These are phyloP conservation scores for Parastagonospora nodorum DNA, from an alignment of 2,329 filamentous ascomycete genomes.

Conservation along the genomic window DNA sequence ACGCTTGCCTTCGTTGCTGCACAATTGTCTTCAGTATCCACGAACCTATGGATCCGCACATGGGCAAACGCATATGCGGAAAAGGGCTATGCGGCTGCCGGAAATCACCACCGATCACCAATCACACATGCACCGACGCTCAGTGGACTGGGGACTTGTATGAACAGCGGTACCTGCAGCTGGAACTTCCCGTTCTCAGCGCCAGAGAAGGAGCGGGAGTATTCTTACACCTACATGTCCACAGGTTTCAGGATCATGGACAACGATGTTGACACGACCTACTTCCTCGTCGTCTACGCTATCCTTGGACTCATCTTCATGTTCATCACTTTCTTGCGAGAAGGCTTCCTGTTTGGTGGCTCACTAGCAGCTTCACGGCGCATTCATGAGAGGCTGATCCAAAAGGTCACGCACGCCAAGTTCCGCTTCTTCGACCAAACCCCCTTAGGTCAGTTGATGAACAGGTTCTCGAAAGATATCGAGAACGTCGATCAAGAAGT, in stretches of 20 bases:
- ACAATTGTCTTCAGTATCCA: conserved; percentile 83
- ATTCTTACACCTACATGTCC: conserved; percentile 46
- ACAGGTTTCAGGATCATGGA: conserved; percentile 44
- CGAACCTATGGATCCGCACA: conserved; percentile 91
- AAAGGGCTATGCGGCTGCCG: conserved; percentile 46
- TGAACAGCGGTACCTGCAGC: conserved; percentile 57
- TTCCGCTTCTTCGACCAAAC: conserved; percentile 99
- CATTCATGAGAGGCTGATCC: conserved; percentile 79
- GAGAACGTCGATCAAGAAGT: conserved; percentile 96
- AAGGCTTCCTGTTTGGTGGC: conserved; percentile 89
- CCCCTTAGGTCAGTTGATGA: conserved; percentile 94
- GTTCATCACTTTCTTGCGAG: conserved; percentile 78
- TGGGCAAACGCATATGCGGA: conserved; percentile 89
- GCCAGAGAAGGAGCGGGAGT: conserved; percentile 30
- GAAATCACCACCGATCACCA: conserved; percentile 41
- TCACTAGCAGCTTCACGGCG: conserved; percentile 86
- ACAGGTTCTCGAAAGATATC: conserved; percentile 96
- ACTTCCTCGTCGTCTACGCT: conserved; percentile 85
- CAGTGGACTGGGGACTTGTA: conserved; percentile 52
- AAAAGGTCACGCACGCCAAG: conserved; percentile 80
- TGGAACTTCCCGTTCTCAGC: conserved; percentile 49
- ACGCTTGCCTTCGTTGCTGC: conserved; percentile 76
- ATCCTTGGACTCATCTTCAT: conserved; percentile 78
- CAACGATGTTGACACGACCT: conserved; percentile 74
- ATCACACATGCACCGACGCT: conserved; percentile 52